Evolutionary conservation across 1,139 yeast genomes (phyloP).

Genomic region (Hansenula anomala): DNA sequence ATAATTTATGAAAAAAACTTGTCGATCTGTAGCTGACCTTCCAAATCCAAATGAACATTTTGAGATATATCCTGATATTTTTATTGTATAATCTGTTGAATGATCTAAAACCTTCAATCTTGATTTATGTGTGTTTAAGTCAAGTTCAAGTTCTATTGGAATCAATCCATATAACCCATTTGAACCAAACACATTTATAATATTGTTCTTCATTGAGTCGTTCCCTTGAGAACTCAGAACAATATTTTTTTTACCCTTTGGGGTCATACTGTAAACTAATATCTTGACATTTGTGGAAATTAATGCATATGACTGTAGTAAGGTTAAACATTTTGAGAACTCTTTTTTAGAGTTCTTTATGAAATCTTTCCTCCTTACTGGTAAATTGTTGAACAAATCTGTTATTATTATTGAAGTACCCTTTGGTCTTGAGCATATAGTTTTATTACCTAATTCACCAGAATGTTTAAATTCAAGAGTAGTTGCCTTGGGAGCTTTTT

Average conservation of each 20-base stretch:
- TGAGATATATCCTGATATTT: constrained; percentile 60
- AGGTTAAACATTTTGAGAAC: constrained; percentile 55
- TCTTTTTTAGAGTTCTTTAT: constrained; percentile 66
- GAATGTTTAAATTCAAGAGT: constrained; percentile 44
- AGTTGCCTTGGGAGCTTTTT: constrained; percentile 54
- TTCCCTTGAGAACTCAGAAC: constrained; percentile 50
- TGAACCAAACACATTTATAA: constrained; percentile 68
- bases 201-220: constrained; percentile 43
- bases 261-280: constrained; percentile 47
- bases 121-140: constrained; percentile 19
- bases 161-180: constrained; percentile 54
- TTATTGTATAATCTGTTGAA: constrained; percentile 25
- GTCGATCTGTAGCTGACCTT: constrained; percentile 67
- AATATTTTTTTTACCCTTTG: constrained; percentile 44
- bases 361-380: constrained; percentile 72
- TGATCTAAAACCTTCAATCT: background rate
- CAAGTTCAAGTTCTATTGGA: constrained; percentile 35
- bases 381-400: constrained; percentile 57
- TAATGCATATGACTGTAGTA: constrained; percentile 67
- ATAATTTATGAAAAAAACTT: constrained; percentile 63
- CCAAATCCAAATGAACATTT: constrained; percentile 76
- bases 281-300: constrained; percentile 55
- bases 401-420: constrained; percentile 57
- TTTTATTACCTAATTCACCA: constrained; percentile 43
- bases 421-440: constrained; percentile 43